A percentile compares a stretch with the other conserved stretches of the same genome.
Conservation (phyloP, 441 rosid genomes). For the Populus hybrid region DNA sequence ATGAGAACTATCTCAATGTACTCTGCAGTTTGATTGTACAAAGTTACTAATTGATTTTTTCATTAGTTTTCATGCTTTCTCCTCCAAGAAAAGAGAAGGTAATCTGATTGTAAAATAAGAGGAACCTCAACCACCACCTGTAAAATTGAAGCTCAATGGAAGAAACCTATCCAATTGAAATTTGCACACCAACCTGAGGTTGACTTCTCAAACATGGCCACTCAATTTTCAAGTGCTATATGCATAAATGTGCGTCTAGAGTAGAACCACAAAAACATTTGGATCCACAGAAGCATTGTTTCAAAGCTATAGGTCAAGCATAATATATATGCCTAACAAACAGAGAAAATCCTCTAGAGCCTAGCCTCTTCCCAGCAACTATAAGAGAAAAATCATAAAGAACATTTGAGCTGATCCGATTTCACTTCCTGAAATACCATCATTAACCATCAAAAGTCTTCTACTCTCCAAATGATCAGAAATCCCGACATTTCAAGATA, state of each 20-base stretch:
- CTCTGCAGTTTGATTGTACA: background rate
- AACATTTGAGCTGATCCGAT: background rate
- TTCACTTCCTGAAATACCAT: background rate
- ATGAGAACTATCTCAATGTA: background rate
- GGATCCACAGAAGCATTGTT: background rate
- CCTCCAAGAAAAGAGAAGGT: background rate
- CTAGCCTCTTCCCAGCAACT: background rate
- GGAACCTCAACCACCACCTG: background rate
- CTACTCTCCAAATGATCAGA: background rate
- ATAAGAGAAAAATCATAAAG: background rate
- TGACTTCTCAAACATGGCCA: background rate
- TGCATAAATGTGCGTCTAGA: background rate
- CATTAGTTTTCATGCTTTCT: background rate
- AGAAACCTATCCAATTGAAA: background rate
- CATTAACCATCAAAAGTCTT: background rate
- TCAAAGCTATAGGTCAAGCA: background rate
- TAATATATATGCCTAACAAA: background rate
- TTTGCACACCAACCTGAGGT: background rate
- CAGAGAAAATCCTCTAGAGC: background rate
- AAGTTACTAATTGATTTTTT: background rate
- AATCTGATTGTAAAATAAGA: background rate
- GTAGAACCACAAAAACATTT: background rate
- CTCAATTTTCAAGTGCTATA: background rate
- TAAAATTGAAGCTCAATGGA: background rate
- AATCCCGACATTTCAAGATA: background rate